phyloP scores from a whole-genome alignment of 495 filamentous ascomycete genomes.

The Penicillium crystallinum region DNA sequence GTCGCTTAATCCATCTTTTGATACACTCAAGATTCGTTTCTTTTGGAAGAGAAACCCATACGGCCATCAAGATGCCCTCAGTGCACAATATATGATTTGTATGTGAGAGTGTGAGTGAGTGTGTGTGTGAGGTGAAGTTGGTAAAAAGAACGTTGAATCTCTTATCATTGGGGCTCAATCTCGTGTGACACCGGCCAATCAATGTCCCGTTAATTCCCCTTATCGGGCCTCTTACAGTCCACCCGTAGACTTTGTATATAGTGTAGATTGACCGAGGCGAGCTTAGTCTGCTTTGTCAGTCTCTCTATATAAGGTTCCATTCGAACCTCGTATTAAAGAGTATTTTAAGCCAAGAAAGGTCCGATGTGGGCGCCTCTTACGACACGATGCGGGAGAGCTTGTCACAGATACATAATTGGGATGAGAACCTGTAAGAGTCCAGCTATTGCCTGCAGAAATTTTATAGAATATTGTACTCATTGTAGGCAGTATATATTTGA shows the following conservation, averaged over 20 bases:
- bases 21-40: neutral
- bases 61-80: too few species aligned
- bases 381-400: neutral
- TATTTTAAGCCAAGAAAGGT: neutral
- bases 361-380: neutral
- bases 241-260: neutral
- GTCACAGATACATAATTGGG: neutral
- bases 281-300: neutral
- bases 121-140: too few species aligned
- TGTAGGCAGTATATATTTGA: too few species aligned
- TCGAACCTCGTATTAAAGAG: neutral
- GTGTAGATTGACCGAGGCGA: neutral
- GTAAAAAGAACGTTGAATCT: neutral
- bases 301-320: neutral
- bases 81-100: too few species aligned
- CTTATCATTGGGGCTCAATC: slow-evolving; percentile 8
- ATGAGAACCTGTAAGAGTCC: neutral
- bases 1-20: neutral
- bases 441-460: too few species aligned
- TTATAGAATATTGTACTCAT: too few species aligned
- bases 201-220: neutral
- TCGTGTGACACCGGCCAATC: slow-evolving; percentile 9
- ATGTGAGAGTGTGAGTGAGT: neutral
- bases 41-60: neutral
- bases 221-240: neutral